phyloP scores from a whole-genome alignment of 1,284 basidiomycete species.

The Phylloboletellus chloephorus region DNA sequence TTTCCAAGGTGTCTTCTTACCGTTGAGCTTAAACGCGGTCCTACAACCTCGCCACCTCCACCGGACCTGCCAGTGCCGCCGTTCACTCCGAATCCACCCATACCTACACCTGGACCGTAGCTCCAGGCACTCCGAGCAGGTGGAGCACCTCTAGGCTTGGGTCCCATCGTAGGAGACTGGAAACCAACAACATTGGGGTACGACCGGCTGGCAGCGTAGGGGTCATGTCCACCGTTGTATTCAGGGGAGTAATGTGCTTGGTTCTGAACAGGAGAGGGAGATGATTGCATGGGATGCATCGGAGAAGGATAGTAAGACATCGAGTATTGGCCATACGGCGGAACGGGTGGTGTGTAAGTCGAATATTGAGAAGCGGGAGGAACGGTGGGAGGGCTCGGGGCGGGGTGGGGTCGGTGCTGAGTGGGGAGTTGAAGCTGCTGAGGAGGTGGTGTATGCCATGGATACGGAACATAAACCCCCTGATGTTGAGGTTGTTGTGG shows the following conservation, averaged over 20 bases:
- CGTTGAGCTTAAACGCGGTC: conserved; percentile 53
- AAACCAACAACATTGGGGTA: conserved; percentile 27
- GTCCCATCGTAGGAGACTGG: conserved; percentile 26
- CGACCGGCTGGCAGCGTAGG: conserved; percentile 22
- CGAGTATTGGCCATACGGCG: conserved; percentile 41
- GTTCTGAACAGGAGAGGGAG: conserved; percentile 32
- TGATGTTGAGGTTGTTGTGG: conserved; percentile 32
- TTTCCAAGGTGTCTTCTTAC: conserved; percentile 49
- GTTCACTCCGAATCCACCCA: conserved; percentile 37
- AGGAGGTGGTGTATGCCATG: conserved; percentile 34
- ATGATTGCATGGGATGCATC: conserved; percentile 37
- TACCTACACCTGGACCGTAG: conserved; percentile 57
- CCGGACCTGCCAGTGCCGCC: conserved; percentile 16
- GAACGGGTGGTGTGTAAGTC: conserved; percentile 35
- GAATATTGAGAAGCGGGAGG: conserved; percentile 34
- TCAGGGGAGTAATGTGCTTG: conserved; percentile 27
- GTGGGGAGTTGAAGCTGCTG: conserved; percentile 23
- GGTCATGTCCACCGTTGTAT: conserved; percentile 31
- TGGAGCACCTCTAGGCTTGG: conserved; percentile 39
- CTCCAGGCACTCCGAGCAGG: conserved; percentile 55
- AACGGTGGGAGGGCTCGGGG: conserved; percentile 29
- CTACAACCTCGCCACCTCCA: conserved; percentile 44
- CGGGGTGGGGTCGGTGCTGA: conserved; percentile 34
- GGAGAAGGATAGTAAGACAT: conserved; percentile 45
- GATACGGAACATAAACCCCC: conserved; percentile 36